Evolutionary conservation across 2,329 filamentous ascomycete species (phyloP).

Genomic region (Talaromyces sp.): DNA sequence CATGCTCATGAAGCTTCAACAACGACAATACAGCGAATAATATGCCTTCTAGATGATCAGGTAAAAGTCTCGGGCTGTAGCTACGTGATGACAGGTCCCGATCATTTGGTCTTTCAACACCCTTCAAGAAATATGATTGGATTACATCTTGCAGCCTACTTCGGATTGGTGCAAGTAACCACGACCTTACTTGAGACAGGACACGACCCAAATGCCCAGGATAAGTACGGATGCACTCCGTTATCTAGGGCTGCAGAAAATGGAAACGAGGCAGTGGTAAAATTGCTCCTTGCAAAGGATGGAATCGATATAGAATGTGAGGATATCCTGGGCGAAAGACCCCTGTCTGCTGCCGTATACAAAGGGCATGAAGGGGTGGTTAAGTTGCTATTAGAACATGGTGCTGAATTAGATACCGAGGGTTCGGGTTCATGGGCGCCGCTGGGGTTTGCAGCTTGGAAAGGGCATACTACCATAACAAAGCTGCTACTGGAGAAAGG

Average conservation of each 20-base stretch:
- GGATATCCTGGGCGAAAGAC: not conserved
- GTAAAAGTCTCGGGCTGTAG: conserved; percentile 1
- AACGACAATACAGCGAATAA: not conserved
- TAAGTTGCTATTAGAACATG: not conserved
- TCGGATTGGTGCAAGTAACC: not conserved
- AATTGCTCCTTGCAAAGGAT: not conserved
- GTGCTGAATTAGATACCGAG: not conserved
- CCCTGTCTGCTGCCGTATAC: not conserved
- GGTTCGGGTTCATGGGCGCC: not conserved
- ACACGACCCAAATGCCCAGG: not conserved
- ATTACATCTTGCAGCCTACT: not conserved
- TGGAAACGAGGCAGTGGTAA: not conserved
- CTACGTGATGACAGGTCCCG: not conserved
- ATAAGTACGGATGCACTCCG: not conserved
- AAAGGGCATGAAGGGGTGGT: not conserved
- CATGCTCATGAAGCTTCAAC: not conserved
- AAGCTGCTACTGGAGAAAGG: not conserved
- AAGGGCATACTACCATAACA: not conserved
- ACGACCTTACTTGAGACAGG: not conserved
- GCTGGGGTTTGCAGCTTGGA: not conserved
- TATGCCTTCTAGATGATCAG: not conserved
- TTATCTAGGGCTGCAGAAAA: not conserved
- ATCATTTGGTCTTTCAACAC: too few species aligned
- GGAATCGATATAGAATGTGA: not conserved
- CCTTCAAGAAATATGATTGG: not conserved